A percentile compares a stretch with the other conserved stretches of the same genome.
These are phyloP conservation scores for Datura wrightii DNA, from an alignment of 257 asterid genomes.

Conservation along the genomic window DNA sequence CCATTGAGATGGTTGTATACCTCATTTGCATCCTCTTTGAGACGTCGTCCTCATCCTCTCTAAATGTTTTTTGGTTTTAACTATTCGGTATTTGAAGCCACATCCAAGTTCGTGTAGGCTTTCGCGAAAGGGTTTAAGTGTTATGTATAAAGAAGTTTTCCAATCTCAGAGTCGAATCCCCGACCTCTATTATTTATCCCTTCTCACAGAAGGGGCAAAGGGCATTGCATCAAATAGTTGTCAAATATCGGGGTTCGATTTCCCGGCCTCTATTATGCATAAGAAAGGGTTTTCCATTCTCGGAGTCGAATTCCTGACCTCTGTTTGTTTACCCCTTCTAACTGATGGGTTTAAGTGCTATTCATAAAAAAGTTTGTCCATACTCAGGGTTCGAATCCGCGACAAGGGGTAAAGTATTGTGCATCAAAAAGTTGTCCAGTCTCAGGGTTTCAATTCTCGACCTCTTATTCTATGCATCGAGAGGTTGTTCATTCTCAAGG, in stretches of 20 bases:
- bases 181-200: background rate
- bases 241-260: background rate
- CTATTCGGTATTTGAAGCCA: background rate
- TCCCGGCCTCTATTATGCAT: no score
- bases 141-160: background rate
- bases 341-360: no score
- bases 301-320: background rate
- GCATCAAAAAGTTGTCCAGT: background rate
- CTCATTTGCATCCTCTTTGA: background rate
- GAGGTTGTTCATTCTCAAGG: no score
- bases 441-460: background rate
- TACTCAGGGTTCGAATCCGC: background rate
- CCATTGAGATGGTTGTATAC: slow-evolving; percentile 36
- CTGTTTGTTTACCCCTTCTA: no score
- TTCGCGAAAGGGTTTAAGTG: background rate
- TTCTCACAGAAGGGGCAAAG: background rate
- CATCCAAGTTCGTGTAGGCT: background rate
- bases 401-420: background rate
- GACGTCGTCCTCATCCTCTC: background rate
- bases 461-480: background rate
- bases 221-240: no score
- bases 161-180: background rate
- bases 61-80: background rate
- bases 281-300: background rate
- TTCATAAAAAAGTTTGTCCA: background rate